Base-by-base conservation (phyloP, 2,329 filamentous ascomycete species). In the Aspergillus brunneoviolaceus region DNA sequence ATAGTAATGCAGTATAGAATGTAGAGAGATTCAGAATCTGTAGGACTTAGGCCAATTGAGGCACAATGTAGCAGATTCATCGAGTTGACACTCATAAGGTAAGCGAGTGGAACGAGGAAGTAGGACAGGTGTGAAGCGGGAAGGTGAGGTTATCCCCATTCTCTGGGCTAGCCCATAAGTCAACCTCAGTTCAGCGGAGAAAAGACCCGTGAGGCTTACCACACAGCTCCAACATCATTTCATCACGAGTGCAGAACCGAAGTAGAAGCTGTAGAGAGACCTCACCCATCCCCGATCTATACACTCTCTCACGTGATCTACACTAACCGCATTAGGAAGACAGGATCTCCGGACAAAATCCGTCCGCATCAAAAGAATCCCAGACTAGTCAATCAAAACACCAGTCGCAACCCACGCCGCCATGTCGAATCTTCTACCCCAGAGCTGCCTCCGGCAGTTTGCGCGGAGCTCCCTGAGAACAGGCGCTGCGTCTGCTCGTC, bases 351-450 rank as follows among this genome's bases (percentile, higher is more conserved):
- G 65, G 65, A 68, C 71, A 73, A 76, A 76, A 72, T 74, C 70
- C 65, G 67, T 67, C 58, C 50, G 63, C 58, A 63, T 64, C 63
- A 62, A 45, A 65, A 71, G 67, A 35, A 58, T 65, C 60, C 42
- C 63, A 67, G 65, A 63, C 59, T 64, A 59, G 56, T 64, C 59
- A 45, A 61, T 51, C 60, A 60, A 51, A 65, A 63, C 60, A 39
- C 65, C 68, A 66, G 66, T 62, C 63, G 50, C 66, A 65, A 67
- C 65, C 61, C 63, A 62, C 61, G 52, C 49, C 60, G 60, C 59
- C 68, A 91, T 92, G 87, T 82, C 91, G 72, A 84, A 84, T 67
- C 84, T 85, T 65, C 82, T 85, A 69, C 82, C 87, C 74, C 83
- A 84, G 70, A 84, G 83, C 76, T 83, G 82, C 66, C 77, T 89